Percentiles rank a stretch among this genome's conserved stretches.
These are phyloP conservation scores for Saccharomycopsis sp. DNA, from an alignment of 805 yeast genomes.

Conservation along the genomic window DNA sequence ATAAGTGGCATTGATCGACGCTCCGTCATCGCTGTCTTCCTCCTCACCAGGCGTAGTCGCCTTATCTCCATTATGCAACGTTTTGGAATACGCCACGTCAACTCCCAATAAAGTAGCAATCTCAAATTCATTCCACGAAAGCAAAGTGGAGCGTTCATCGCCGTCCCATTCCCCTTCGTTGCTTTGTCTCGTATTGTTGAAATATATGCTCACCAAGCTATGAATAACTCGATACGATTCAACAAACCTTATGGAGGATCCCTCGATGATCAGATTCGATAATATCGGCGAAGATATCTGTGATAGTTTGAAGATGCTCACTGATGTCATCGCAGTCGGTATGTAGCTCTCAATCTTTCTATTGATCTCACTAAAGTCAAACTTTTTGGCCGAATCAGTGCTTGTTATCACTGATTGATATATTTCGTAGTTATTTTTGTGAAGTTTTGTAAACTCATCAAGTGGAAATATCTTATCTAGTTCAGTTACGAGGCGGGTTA, in stretches of 20 bases:
- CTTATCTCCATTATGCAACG: neutral
- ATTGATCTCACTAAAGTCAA: slow-evolving; percentile 33
- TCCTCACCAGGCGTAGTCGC: neutral
- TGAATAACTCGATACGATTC: slow-evolving; percentile 33
- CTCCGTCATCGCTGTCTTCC: neutral
- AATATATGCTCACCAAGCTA: slow-evolving; percentile 29
- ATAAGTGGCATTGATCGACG: neutral
- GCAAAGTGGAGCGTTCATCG: slow-evolving; percentile 26
- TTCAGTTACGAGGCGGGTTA: slow-evolving; percentile 54
- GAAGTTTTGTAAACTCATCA: slow-evolving; percentile 30
- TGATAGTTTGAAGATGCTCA: slow-evolving; percentile 47
- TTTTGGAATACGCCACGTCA: slow-evolving; percentile 26
- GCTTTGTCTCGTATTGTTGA: slow-evolving; percentile 28
- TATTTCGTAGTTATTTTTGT: slow-evolving; percentile 41
- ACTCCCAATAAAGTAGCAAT: slow-evolving; percentile 68
- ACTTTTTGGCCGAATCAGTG: slow-evolving; percentile 41
- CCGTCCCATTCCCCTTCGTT: slow-evolving; percentile 18
- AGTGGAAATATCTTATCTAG: slow-evolving; percentile 68
- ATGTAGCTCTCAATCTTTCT: slow-evolving; percentile 42
- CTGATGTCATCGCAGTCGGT: slow-evolving; percentile 55
- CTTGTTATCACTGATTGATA: slow-evolving; percentile 56
- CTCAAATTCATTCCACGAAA: slow-evolving; percentile 52
- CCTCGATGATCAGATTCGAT: slow-evolving; percentile 46
- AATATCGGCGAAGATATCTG: slow-evolving; percentile 58
- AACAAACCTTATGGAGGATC: slow-evolving; percentile 44